phyloP scores from a whole-genome alignment of 2,329 filamentous ascomycete genomes.

The Stenocarpella maydis region DNA sequence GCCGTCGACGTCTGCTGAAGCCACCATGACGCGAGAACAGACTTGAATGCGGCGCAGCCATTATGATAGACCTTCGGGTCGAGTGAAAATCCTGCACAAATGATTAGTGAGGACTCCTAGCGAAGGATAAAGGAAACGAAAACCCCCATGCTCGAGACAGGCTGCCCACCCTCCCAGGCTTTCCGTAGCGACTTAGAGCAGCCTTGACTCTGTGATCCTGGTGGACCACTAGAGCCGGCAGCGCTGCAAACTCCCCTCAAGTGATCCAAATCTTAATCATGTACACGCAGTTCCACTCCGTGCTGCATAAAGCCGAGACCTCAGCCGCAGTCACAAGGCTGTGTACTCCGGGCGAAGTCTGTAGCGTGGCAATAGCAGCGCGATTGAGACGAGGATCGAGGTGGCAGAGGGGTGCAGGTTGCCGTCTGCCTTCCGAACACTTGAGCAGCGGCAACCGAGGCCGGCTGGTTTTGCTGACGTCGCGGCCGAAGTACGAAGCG shows the following conservation, averaged over 20 bases:
- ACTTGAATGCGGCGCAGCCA: too few species aligned
- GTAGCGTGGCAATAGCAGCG: conserved; percentile 7
- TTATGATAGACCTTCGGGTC: too few species aligned
- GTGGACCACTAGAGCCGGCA: background rate
- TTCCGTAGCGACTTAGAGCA: background rate
- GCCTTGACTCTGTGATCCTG: conserved; percentile 2
- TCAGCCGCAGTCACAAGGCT: background rate
- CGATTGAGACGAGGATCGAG: background rate
- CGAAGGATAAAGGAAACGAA: background rate
- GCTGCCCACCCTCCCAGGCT: conserved; percentile 4
- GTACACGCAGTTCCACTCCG: conserved; percentile 9
- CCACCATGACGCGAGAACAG: too few species aligned
- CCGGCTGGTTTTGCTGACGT: too few species aligned
- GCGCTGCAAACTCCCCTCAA: background rate
- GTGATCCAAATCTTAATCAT: background rate
- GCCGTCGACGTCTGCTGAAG: too few species aligned
- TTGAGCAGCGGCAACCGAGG: too few species aligned
- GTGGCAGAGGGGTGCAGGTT: background rate
- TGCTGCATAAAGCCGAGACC: conserved; percentile 2
- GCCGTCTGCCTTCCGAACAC: background rate
- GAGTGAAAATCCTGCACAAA: too few species aligned
- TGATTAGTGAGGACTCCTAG: background rate
- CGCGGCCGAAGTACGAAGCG: too few species aligned
- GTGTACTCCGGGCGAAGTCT: background rate
- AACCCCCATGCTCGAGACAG: background rate